Conservation (phyloP, 2,329 filamentous ascomycete species). For the Cercospora sp. region DNA sequence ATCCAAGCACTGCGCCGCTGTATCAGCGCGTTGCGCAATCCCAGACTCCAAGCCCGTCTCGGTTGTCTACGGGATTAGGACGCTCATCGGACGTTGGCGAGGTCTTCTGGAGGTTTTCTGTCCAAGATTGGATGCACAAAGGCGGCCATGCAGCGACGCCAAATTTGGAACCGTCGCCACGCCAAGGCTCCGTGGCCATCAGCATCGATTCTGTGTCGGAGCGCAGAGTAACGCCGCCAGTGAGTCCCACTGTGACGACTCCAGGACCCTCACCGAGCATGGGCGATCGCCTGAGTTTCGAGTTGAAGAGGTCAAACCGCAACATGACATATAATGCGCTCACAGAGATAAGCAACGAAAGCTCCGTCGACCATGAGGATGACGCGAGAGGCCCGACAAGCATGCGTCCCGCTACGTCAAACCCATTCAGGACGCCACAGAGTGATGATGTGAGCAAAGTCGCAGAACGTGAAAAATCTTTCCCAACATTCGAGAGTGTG, state of each 20-base stretch:
- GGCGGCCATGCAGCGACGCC: neutral
- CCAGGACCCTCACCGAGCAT: slow-evolving; percentile 23
- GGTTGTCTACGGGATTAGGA: slow-evolving; percentile 9
- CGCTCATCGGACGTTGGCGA: slow-evolving; percentile 19
- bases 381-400: neutral
- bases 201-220: slow-evolving; percentile 7
- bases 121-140: slow-evolving; percentile 15
- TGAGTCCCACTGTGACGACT: slow-evolving; percentile 9
- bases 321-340: slow-evolving; percentile 35
- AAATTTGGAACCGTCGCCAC: neutral
- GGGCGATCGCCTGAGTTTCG: slow-evolving; percentile 29
- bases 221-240: slow-evolving; percentile 5
- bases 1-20: slow-evolving; percentile 5
- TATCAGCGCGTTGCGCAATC: slow-evolving; percentile 20
- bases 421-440: neutral
- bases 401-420: neutral
- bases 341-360: slow-evolving; percentile 8
- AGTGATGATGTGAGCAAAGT: neutral
- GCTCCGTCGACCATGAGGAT: neutral
- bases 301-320: slow-evolving; percentile 32
- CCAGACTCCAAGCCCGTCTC: slow-evolving; percentile 19
- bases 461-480: neutral
- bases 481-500: slow-evolving; percentile 3
- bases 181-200: neutral
- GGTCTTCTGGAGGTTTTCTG: slow-evolving; percentile 21